phyloP scores from a whole-genome alignment of 345 rosid genomes.

The Gossypium longicalyx region DNA sequence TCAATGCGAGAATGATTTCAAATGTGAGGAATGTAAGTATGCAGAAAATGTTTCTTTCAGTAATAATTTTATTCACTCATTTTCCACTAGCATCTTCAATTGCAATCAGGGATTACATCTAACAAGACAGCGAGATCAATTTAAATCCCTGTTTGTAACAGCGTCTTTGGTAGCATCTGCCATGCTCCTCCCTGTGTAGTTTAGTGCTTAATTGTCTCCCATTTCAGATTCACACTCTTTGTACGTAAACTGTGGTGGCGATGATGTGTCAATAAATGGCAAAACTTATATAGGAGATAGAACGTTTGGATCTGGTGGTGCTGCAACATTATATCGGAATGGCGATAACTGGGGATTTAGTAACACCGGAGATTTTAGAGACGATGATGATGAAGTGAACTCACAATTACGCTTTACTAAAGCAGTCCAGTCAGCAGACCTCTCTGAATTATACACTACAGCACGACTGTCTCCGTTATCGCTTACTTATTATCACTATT shows the following conservation, averaged over 20 bases:
- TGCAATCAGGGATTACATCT: background rate
- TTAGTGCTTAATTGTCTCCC: background rate
- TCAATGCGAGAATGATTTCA: conserved; percentile 36
- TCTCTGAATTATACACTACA: conserved; percentile 25
- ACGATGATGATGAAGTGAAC: conserved; percentile 21
- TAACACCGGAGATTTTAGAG: conserved; percentile 43
- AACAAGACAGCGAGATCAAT: background rate
- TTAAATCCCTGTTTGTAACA: background rate
- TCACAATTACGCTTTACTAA: conserved; percentile 10
- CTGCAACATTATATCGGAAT: conserved; percentile 20
- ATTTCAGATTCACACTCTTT: conserved; percentile 31
- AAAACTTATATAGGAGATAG: conserved; percentile 30
- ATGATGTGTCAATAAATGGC: conserved; percentile 21
- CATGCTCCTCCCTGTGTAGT: background rate
- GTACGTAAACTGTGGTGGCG: conserved; percentile 41
- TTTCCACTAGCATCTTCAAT: background rate
- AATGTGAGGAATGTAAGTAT: conserved; percentile 39
- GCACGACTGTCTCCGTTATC: conserved; percentile 36
- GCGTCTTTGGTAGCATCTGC: background rate
- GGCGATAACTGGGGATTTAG: conserved; percentile 37
- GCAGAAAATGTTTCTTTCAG: background rate
- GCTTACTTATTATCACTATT: conserved; percentile 40
- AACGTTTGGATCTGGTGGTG: conserved; percentile 15
- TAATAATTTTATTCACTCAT: background rate
- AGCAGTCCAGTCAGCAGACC: conserved; percentile 10